phyloP scores from a whole-genome alignment of 371 early-diverging fungal species.

The Capniomyces stellatus region DNA sequence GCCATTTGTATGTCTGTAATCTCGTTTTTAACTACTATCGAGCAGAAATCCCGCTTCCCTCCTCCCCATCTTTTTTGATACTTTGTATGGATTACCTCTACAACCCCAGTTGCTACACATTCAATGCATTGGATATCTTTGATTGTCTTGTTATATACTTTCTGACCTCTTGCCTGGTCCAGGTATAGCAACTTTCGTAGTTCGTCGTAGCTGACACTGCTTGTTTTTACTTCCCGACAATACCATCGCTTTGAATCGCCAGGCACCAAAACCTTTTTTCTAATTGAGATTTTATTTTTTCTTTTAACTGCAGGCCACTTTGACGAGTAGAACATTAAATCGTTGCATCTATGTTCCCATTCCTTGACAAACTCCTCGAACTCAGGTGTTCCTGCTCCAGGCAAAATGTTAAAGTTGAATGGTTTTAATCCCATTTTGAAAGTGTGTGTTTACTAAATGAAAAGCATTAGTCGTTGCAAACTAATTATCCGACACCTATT shows the following conservation, averaged over 20 bases:
- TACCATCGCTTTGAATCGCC: constrained; percentile 3
- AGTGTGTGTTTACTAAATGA: too few relatives aligned
- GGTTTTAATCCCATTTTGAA: constrained; percentile 16
- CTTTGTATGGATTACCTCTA: not conserved
- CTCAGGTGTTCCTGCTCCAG: constrained; percentile 5
- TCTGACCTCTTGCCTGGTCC: not conserved
- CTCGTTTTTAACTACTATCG: not conserved
- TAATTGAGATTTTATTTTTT: not conserved
- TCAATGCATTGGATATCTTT: not conserved
- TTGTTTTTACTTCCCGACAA: not conserved
- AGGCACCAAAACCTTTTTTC: not conserved
- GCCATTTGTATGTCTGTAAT: not conserved
- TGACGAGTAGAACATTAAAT: constrained; percentile 17
- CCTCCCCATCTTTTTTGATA: constrained; percentile 3
- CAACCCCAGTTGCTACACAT: not conserved
- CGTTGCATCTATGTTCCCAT: constrained; percentile 23
- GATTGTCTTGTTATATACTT: not conserved
- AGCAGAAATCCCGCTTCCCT: constrained; percentile 2
- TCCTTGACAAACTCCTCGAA: constrained; percentile 19
- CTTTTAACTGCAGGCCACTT: constrained; percentile 14
- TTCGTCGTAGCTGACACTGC: not conserved
- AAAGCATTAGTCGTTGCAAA: too few relatives aligned
- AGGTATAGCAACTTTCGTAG: not conserved
- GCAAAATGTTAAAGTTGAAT: constrained; percentile 10
- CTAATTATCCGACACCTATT: too few relatives aligned